Percentiles rank a stretch among this genome's conserved stretches.
Conservation (phyloP, 441 rosid species). For the Eutrema salsugineum region DNA sequence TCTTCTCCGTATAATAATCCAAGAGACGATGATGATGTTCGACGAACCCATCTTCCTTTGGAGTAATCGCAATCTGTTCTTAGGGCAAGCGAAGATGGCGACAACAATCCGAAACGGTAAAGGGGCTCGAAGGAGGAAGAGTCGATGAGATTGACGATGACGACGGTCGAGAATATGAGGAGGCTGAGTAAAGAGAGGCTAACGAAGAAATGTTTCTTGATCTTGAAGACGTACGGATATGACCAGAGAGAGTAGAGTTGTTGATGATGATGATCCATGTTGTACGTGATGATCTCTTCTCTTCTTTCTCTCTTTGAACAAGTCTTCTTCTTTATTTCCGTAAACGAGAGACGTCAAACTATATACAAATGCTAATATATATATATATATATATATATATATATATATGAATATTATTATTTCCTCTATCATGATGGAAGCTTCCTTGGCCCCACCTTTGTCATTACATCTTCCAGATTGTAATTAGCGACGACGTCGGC, state of each 20-base stretch:
- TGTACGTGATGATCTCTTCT: slow-evolving; percentile 11
- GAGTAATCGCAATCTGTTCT: slow-evolving; percentile 52
- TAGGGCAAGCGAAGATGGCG: slow-evolving; percentile 20
- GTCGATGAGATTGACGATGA: slow-evolving; percentile 31
- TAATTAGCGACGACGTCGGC: slow-evolving; percentile 9
- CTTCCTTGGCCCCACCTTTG: slow-evolving; percentile 8
- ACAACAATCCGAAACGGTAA: slow-evolving; percentile 35
- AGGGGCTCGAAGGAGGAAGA: slow-evolving; percentile 23
- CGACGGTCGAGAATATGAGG: slow-evolving; percentile 35
- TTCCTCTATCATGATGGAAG: neutral
- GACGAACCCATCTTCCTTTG: slow-evolving; percentile 69
- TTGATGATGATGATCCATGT: slow-evolving; percentile 26
- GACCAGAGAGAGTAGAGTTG: slow-evolving; percentile 25
- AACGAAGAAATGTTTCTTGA: slow-evolving; percentile 37
- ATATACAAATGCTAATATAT: neutral
- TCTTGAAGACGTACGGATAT: slow-evolving; percentile 24
- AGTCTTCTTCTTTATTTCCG: slow-evolving; percentile 18
- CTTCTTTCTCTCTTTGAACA: slow-evolving; percentile 28
- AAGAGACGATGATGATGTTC: slow-evolving; percentile 26
- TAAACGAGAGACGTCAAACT: neutral
- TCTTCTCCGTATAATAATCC: slow-evolving; percentile 44
- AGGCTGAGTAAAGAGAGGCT: slow-evolving; percentile 33
- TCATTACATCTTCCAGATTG: slow-evolving; percentile 1
- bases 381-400: too few species aligned
- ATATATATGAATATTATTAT: neutral